Evolutionary conservation across 129 eudicot genomes (phyloP).

Genomic region (Calendula officinalis): DNA sequence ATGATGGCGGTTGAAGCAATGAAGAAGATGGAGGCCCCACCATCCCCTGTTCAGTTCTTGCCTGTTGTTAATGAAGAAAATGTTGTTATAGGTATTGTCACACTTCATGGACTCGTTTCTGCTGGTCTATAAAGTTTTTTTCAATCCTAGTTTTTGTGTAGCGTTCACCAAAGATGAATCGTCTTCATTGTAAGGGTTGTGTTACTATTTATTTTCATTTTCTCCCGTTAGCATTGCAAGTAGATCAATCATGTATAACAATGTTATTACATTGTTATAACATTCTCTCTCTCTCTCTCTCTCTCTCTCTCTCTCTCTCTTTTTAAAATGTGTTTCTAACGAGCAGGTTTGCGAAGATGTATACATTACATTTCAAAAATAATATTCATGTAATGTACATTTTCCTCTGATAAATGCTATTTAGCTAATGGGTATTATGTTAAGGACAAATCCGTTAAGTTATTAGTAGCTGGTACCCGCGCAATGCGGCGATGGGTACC

Average conservation of each 20-base stretch:
- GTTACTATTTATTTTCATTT: conserved; percentile 15
- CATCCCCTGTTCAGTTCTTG: conserved; percentile 93
- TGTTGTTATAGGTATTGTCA: conserved; percentile 72
- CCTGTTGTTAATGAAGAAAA: conserved; percentile 69
- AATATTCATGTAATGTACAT: too few relatives aligned
- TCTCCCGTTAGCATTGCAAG: background rate
- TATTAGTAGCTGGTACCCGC: too few relatives aligned
- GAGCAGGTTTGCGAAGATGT: too few relatives aligned
- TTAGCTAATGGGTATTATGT: too few relatives aligned
- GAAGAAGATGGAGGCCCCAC: conserved; percentile 97
- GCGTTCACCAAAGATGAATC: background rate
- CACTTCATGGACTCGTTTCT: conserved; percentile 88
- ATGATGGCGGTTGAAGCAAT: conserved; percentile 98
- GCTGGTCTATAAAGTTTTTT: conserved; percentile 63
- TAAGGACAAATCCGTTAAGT: too few relatives aligned
- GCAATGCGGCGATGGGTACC: too few relatives aligned
- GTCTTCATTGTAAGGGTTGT: conserved; percentile 11
- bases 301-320: too few relatives aligned
- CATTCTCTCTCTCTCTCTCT: too few relatives aligned
- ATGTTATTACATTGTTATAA: conserved; percentile 4
- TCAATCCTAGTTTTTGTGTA: background rate
- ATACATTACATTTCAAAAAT: too few relatives aligned
- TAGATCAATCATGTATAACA: conserved; percentile 6
- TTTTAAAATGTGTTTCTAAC: too few relatives aligned
- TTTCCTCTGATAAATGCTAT: too few relatives aligned